phyloP scores from a whole-genome alignment of 2,329 filamentous ascomycete species.

The Colletotrichum nymphaeae region DNA sequence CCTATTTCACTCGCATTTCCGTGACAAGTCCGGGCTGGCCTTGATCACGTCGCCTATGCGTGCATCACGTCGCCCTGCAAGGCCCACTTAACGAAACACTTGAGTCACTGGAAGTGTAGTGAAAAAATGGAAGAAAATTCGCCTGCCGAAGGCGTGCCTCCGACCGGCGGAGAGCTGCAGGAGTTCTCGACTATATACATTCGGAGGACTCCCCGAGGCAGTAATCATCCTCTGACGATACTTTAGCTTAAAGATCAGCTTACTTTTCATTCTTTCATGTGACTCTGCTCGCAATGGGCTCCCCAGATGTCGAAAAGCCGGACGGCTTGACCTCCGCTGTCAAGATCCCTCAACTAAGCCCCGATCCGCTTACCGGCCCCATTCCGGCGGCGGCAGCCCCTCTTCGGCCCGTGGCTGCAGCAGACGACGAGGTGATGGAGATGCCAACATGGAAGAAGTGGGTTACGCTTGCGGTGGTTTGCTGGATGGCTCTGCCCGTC shows the following conservation, averaged over 20 bases:
- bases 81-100: conserved; percentile 20
- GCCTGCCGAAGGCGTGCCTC: not conserved
- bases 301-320: not conserved
- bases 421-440: conserved; percentile 38
- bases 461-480: conserved; percentile 36
- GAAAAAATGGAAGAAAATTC: conserved; percentile 12
- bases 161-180: conserved; percentile 17
- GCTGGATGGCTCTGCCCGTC: conserved; percentile 59
- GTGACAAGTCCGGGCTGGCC: conserved; percentile 1
- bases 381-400: conserved; percentile 26
- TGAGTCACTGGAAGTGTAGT: conserved; percentile 20
- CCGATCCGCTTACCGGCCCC: conserved; percentile 24
- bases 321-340: not conserved
- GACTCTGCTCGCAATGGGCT: not conserved
- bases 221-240: not conserved
- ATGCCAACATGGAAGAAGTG: conserved; percentile 37
- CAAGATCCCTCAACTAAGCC: not conserved
- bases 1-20: not conserved
- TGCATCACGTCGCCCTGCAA: not conserved
- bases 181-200: conserved; percentile 9
- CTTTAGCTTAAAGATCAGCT: not conserved
- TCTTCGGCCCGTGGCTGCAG: conserved; percentile 36
- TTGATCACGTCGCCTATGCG: not conserved
- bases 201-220: not conserved
- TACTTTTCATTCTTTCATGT: not conserved